Percentiles rank a stretch among this genome's conserved stretches.
Evolutionary conservation across 2,329 filamentous ascomycete species (phyloP).

Genomic region (Endocalyx cinctus): DNA sequence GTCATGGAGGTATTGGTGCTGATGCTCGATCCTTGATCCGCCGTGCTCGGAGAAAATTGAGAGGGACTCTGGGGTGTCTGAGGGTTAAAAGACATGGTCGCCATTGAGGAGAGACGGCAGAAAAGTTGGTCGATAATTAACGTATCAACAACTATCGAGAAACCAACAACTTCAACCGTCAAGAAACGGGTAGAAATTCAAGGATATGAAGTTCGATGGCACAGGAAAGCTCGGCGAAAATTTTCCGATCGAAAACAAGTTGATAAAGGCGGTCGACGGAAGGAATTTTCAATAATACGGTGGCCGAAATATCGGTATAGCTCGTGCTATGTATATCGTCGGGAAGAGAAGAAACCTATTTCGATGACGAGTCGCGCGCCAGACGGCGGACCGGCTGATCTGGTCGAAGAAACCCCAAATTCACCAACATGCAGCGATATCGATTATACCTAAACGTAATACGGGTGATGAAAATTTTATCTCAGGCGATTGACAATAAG

Average conservation of each 20-base stretch:
- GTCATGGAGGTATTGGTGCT: conserved; percentile 50
- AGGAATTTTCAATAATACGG: no score
- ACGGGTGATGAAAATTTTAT: no score
- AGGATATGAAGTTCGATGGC: neutral
- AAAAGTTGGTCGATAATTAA: conserved; percentile 1
- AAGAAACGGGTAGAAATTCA: no score
- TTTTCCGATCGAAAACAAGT: conserved; percentile 9
- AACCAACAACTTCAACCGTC: neutral
- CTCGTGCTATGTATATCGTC: conserved; percentile 1
- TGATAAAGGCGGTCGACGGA: neutral
- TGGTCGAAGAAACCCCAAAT: conserved; percentile 27
- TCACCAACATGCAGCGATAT: conserved; percentile 29
- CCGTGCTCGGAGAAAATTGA: conserved; percentile 53
- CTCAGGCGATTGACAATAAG: neutral
- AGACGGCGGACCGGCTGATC: conserved; percentile 33
- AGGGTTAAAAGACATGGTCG: conserved; percentile 62
- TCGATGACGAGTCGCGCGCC: conserved; percentile 33
- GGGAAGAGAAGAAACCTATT: conserved; percentile 15
- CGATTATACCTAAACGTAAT: no score
- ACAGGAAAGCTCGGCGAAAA: conserved; percentile 16
- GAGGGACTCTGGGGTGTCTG: conserved; percentile 65
- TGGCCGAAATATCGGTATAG: no score
- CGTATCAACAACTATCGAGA: neutral
- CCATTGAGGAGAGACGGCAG: conserved; percentile 25
- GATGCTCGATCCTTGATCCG: conserved; percentile 45